Evolutionary conservation across 2,329 filamentous ascomycete genomes (phyloP).

Genomic region (Ascochyta rabiei): DNA sequence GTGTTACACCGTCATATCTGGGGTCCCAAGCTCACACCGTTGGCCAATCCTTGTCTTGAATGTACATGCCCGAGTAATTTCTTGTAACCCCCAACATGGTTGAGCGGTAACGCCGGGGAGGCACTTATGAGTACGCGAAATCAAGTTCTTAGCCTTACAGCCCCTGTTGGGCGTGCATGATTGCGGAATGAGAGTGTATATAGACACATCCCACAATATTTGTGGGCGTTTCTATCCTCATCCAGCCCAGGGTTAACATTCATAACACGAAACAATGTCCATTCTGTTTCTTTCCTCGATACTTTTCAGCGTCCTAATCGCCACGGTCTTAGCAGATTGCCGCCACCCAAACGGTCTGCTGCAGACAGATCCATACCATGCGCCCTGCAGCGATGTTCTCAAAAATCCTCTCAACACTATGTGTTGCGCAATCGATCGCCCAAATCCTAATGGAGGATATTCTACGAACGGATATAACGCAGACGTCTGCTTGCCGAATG

Average conservation of each 20-base stretch:
- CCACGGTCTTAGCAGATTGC: background rate
- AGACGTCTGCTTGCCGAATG: conserved; percentile 5
- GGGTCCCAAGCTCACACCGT: too few relatives aligned
- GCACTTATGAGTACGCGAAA: background rate
- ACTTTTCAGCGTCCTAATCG: background rate
- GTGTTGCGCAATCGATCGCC: conserved; percentile 6
- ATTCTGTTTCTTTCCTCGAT: background rate
- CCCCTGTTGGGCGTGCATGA: background rate
- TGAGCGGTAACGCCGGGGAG: background rate
- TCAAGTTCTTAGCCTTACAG: background rate
- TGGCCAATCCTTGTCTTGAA: background rate
- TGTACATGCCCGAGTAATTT: too few relatives aligned
- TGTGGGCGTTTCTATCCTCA: background rate
- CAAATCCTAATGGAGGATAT: background rate
- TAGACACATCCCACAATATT: background rate
- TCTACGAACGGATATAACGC: background rate
- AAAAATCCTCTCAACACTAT: conserved; percentile 10
- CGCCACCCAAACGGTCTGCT: conserved; percentile 8
- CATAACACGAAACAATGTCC: background rate
- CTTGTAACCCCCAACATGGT: background rate
- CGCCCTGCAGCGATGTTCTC: conserved; percentile 2
- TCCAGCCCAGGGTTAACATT: background rate
- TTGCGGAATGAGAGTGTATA: background rate
- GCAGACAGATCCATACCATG: conserved; percentile 6
- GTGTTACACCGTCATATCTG: background rate